phyloP scores from a whole-genome alignment of 1,139 yeast genomes.

The Torulaspora pretoriensis region DNA sequence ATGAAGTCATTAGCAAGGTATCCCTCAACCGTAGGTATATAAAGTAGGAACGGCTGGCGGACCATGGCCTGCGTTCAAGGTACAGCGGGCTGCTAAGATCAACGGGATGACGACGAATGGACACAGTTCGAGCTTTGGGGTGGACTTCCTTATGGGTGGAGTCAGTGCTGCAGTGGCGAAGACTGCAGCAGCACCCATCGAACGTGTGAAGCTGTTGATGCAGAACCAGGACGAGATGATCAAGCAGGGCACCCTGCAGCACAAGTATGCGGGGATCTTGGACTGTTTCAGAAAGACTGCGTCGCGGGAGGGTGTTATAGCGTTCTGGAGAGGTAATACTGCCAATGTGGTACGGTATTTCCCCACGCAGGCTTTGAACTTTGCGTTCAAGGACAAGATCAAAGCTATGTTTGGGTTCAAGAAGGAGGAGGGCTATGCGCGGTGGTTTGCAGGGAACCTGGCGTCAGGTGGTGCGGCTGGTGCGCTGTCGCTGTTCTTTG shows the following conservation, averaged over 20 bases:
- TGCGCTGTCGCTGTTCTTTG: slow-evolving; percentile 69
- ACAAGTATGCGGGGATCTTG: slow-evolving; percentile 60
- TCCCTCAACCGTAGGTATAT: background rate
- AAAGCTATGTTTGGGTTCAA: slow-evolving; percentile 73
- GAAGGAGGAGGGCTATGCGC: slow-evolving; percentile 60
- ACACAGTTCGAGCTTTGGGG: slow-evolving; percentile 8
- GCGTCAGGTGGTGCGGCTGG: slow-evolving; percentile 85
- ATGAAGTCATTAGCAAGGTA: slow-evolving; percentile 1
- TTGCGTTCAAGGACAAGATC: slow-evolving; percentile 81
- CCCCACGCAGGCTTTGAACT: slow-evolving; percentile 83
- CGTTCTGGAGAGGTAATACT: slow-evolving; percentile 85
- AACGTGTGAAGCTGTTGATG: slow-evolving; percentile 74
- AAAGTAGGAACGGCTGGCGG: background rate
- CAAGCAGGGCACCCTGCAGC: slow-evolving; percentile 72
- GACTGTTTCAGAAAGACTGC: slow-evolving; percentile 74
- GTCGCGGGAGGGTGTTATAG: slow-evolving; percentile 63
- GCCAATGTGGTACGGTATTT: slow-evolving; percentile 80
- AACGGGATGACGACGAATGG: background rate
- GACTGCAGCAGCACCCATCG: slow-evolving; percentile 84
- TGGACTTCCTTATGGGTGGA: slow-evolving; percentile 73
- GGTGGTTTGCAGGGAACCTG: slow-evolving; percentile 74
- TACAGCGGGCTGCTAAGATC: background rate
- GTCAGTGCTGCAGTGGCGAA: slow-evolving; percentile 81
- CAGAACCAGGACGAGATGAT: slow-evolving; percentile 83
- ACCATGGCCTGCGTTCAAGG: background rate